phyloP scores from a whole-genome alignment of 2,329 filamentous ascomycete genomes.

The Fusarium sacchari region DNA sequence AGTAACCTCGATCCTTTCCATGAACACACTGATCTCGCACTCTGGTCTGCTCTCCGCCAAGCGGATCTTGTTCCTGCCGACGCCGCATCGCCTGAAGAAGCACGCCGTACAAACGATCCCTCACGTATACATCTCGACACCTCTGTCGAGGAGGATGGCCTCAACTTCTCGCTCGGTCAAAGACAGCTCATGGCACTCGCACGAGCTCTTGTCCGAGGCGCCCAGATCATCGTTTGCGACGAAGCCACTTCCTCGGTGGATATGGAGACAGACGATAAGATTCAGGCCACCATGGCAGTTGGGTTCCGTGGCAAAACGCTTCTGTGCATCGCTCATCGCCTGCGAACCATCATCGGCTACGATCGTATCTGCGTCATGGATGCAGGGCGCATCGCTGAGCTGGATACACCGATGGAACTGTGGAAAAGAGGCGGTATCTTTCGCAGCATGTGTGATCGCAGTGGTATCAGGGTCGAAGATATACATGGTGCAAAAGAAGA shows the following conservation, averaged over 20 bases:
- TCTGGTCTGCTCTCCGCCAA: conserved; percentile 82
- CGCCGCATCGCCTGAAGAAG: conserved; percentile 72
- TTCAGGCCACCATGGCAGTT: conserved; percentile 86
- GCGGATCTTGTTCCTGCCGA: conserved; percentile 74
- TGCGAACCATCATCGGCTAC: conserved; percentile 93
- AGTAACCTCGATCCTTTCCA: conserved; percentile 84
- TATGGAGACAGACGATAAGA: conserved; percentile 96
- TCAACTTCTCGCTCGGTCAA: conserved; percentile 96
- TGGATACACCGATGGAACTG: conserved; percentile 79
- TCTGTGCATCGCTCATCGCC: conserved; percentile 89
- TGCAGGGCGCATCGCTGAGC: conserved; percentile 83
- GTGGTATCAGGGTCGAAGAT: conserved; percentile 74
- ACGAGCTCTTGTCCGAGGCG: conserved; percentile 85
- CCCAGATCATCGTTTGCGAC: conserved; percentile 95
- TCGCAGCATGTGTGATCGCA: conserved; percentile 87
- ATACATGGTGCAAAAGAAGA: conserved; percentile 57
- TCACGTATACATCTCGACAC: conserved; percentile 83
- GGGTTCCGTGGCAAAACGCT: conserved; percentile 89
- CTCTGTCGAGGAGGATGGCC: conserved; percentile 88
- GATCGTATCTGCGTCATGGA: conserved; percentile 99
- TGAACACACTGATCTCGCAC: conserved; percentile 79
- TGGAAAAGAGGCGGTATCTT: conserved; percentile 84
- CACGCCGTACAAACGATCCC: conserved; percentile 72
- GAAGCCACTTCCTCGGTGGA: conserved; percentile 94
- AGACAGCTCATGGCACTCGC: conserved; percentile 95